phyloP scores from a whole-genome alignment of 2,329 filamentous ascomycete genomes.

The Pseudocercospora ulei region DNA sequence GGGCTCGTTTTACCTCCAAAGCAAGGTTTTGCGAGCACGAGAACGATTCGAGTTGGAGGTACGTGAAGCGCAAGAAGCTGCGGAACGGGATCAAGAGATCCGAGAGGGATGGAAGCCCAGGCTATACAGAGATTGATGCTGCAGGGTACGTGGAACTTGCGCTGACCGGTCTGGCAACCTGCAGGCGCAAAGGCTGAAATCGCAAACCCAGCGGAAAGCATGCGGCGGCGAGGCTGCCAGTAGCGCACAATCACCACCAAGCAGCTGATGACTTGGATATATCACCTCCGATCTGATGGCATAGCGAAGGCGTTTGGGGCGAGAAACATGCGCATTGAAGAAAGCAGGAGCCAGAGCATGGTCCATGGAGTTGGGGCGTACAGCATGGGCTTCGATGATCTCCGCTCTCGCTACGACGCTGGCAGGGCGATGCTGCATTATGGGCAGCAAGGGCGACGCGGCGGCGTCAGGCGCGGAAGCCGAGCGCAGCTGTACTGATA shows the following conservation, averaged over 20 bases:
- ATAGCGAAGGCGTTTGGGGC: slow-evolving; percentile 27
- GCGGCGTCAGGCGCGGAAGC: not conserved
- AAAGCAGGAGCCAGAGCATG: not conserved
- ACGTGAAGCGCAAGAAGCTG: slow-evolving; percentile 59
- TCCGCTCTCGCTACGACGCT: slow-evolving; percentile 3
- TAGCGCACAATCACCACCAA: slow-evolving; percentile 15
- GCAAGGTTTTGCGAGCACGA: slow-evolving; percentile 83
- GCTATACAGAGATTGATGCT: slow-evolving; percentile 68
- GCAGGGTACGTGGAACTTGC: slow-evolving; percentile 15
- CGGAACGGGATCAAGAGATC: slow-evolving; percentile 64
- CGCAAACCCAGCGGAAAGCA: slow-evolving; percentile 20
- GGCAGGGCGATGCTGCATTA: not conserved
- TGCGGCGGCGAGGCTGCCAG: slow-evolving; percentile 15
- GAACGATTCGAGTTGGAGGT: slow-evolving; percentile 87
- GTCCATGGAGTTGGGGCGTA: not conserved
- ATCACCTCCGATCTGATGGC: slow-evolving; percentile 22
- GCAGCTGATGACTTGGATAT: slow-evolving; percentile 11
- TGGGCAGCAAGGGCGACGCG: not conserved
- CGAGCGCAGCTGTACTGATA: slow-evolving; percentile 1
- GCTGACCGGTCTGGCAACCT: slow-evolving; percentile 21
- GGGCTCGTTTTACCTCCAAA: slow-evolving; percentile 95
- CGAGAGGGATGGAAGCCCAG: slow-evolving; percentile 89
- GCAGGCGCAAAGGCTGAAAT: slow-evolving; percentile 29
- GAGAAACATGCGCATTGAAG: slow-evolving; percentile 4
- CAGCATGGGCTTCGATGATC: not conserved